Base-by-base conservation (phyloP, 148 eudicot genomes). In the Rhododendron mucronatum region DNA sequence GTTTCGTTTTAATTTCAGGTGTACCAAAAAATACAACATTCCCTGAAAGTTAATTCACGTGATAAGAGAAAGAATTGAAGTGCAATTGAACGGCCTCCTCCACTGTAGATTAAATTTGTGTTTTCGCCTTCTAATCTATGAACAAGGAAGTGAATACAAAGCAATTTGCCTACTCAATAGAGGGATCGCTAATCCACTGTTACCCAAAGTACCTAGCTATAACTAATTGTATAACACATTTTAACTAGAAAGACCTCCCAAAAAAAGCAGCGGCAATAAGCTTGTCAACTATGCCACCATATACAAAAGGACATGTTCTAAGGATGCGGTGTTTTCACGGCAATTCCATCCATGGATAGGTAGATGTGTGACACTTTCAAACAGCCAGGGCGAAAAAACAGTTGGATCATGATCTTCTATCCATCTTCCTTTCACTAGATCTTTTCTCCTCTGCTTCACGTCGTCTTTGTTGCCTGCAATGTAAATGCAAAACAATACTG, bases 381-480 rank as follows among this genome's bases (percentile, higher is more conserved):
- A 71, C 76, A 3, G 21, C 53, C 26, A 3, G 28, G 11, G 63
- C 13, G 23, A 20, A 84, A 37, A 48, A 48, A 74, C 35, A 48
- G 20, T 76, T 71, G 78, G 65, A 41, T 92, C 90, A 88, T 21
- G 94, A 86, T 93, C 96, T 90, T 88, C 93, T 91, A 21, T 95
- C 96, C 23, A 84, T 83, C 83, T 87, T 94, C 86, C 65, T 92
- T 85, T 95, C 98, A 89, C 93, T 93, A 39, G 94, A 91, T 84
- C 92, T 89, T 78, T 26, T 78, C 57, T 78, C 82, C 80, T 95
- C 98, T 67, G 97, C 98, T 89, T 94, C 97, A 82, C 92, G 87
- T 61, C 97, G 92, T 86, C 94, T 93, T 84, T 94, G 98, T 92
- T 93, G 95, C 92, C 97, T 95, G 90, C 85, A 86, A 86, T 84